Evolutionary conservation across 2,329 filamentous ascomycete genomes (phyloP).

Genomic region (Exophiala sideris): DNA sequence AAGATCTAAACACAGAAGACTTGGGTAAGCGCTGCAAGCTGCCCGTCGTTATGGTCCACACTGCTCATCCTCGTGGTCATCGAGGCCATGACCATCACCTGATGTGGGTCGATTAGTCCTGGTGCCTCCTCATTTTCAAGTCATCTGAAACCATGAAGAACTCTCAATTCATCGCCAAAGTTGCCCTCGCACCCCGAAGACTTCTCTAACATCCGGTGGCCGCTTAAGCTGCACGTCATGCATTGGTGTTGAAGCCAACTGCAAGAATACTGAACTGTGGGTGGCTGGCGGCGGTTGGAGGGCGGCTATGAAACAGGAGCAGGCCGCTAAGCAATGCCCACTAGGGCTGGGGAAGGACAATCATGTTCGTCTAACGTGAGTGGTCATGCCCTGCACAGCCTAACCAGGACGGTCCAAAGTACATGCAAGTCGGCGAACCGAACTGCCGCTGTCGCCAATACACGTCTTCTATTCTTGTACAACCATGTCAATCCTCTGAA

Average conservation of each 20-base stretch:
- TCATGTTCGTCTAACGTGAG: not conserved
- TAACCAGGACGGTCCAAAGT: conserved; percentile 5
- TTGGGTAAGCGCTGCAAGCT: conserved; percentile 1
- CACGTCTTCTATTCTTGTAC: conserved; percentile 15
- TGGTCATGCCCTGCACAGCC: not conserved
- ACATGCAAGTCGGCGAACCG: not conserved
- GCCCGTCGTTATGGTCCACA: not conserved
- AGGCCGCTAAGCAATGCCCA: not conserved
- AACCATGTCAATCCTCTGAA: conserved; percentile 7
- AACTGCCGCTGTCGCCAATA: conserved; percentile 15
- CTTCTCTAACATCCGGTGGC: conserved; percentile 1
- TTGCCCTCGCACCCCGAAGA: not conserved
- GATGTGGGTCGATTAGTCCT: not conserved
- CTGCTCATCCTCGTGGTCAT: not conserved
- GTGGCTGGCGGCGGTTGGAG: conserved; percentile 13
- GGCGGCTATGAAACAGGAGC: conserved; percentile 18
- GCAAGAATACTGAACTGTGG: conserved; percentile 1
- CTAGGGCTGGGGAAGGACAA: not conserved
- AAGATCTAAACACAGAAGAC: too few relatives aligned
- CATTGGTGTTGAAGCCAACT: not conserved
- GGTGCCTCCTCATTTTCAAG: not conserved
- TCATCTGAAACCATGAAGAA: not conserved
- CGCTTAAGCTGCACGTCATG: conserved; percentile 18
- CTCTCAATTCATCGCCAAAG: not conserved
- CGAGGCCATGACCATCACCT: not conserved